Percentiles rank a stretch among this genome's conserved stretches.
These are phyloP conservation scores for Eutrema salsugineum DNA, from an alignment of 441 rosid species.

Conservation along the genomic window DNA sequence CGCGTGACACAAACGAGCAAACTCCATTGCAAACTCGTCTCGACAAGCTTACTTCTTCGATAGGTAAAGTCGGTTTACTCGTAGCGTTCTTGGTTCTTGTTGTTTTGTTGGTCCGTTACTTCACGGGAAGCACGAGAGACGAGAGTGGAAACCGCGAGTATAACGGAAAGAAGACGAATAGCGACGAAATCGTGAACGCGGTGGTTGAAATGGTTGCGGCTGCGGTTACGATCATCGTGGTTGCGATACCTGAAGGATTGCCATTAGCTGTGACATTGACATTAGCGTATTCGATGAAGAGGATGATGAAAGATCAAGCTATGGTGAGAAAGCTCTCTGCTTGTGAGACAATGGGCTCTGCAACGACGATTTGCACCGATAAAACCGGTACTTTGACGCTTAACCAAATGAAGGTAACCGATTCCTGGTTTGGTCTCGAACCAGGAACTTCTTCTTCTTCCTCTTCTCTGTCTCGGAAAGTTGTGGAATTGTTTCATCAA, in stretches of 20 bases:
- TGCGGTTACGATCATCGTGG: conserved; percentile 47
- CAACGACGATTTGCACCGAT: conserved; percentile 52
- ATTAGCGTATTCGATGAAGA: conserved; percentile 54
- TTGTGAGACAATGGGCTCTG: conserved; percentile 53
- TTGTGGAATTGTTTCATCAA: conserved; percentile 44
- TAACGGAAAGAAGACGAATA: conserved; percentile 34
- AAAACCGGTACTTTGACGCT: conserved; percentile 57
- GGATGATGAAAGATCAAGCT: conserved; percentile 56
- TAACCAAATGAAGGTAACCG: conserved; percentile 49
- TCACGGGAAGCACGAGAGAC: conserved; percentile 43
- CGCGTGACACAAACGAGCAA: conserved; percentile 35
- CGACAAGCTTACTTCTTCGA: conserved; percentile 47
- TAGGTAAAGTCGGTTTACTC: conserved; percentile 45
- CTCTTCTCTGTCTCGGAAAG: conserved; percentile 22
- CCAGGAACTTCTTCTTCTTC: conserved; percentile 10
- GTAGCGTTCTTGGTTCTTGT: conserved; percentile 55
- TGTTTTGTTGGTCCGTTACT: conserved; percentile 39
- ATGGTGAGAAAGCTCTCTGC: conserved; percentile 59
- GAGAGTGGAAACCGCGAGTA: conserved; percentile 37
- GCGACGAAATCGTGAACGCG: conserved; percentile 43
- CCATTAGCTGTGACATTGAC: conserved; percentile 55
- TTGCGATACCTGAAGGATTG: conserved; percentile 55
- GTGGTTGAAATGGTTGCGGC: conserved; percentile 43
- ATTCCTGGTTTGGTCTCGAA: conserved; percentile 42
- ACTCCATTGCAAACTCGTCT: conserved; percentile 50